Evolutionary conservation across 2,329 filamentous ascomycete species (phyloP), one percentile per base, ranked within the genome.

Genomic region (Talaromyces verruculosus): DNA sequence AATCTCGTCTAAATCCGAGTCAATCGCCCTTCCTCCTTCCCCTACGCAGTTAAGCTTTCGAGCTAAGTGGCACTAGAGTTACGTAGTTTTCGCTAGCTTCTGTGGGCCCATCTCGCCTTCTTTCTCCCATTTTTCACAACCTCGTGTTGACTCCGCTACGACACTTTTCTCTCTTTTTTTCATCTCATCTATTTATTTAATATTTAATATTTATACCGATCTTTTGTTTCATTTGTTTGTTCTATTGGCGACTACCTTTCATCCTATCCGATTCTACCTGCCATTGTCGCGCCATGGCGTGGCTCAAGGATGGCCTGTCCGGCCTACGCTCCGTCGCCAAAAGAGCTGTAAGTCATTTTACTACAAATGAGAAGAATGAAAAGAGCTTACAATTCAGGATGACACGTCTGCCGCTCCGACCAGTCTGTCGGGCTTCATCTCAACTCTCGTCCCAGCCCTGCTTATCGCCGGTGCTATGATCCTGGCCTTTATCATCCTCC

Each of bases 401-500:
- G 19, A 41, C 10, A 19, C 45, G 3, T 28, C 69, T 19, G 59
- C 67, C 22, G 64, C 71, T 22, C 75, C 77, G 25, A 76, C 77
- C 22, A 80, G 81, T 4, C 72, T 78, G 17, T 82, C 80, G 7
- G 81, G 79, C 17, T 74, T 87, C 61, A 67, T 86, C 35, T 78
- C 81, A 47, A 84, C 83, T 15, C 74, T 87, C 47, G 70, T 84
- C 19, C 80, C 81, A 6, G 79, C 83, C 33, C 71, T 83, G 13
- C 69, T 82, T 22, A 69, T 82, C 57, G 75, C 82, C 28, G 77
- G 72, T n/a, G 76, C 73, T 13, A 82, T 85, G 72, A 76, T 84
- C 41, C 43, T 82, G n/a, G 62, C 79, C 49, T 87, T 87, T 73
- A 69, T 85, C 53, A 72, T 85, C 59, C 73, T 87, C 67, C 82